Evolutionary conservation across 306 rosid genomes (phyloP), one percentile per base, ranked within the genome.

Genomic region (Quercus wislizeni): DNA sequence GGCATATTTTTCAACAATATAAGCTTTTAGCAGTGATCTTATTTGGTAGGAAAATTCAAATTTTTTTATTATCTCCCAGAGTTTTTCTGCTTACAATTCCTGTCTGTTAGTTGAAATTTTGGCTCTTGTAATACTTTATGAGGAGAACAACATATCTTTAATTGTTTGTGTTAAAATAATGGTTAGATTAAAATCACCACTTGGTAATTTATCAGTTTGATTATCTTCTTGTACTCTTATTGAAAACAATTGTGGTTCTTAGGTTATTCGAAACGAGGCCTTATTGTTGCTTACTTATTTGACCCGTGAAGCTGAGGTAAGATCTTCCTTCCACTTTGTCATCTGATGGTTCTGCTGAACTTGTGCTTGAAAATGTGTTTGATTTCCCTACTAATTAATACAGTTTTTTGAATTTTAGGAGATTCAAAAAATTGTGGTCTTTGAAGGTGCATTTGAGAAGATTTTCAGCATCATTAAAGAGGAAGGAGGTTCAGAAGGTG

Each of bases 401-500:
- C 35, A 52, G 69, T 87, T 73, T 84, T 76, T 75, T 80, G 77
- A 80, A 49, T 77, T 86, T 79, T 86, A 94, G 98, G 98, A 94
- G 87, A 94, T 94, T 85, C 98, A 94, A 92, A 94, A 94, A 84
- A 94, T 94, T 82, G 88, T 94, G 68, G 98, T 94, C 79, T 92
- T 94, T 76, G 98, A 94, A 94, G 98, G 98, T 80, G 98, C 94
- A 52, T 94, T 89, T 79, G 98, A 94, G 79, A 94, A 92, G 88
- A 89, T 94, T 68, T 94, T 94, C 90, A 92, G 97, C 83, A 94
- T 92, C 82, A 89, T 92, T 49, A 89, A 75, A 79, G 98, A 94
- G 85, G 98, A 94, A 86, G 98, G 98, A 81, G 91, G 88, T 80
- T 92, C 98, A n/a, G 98, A 94, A 69, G 98, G 98, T 69, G 98